These are phyloP conservation scores for Coemansia sp. DNA, from an alignment of 192 early-diverging fungal species.

Conservation along the genomic window DNA sequence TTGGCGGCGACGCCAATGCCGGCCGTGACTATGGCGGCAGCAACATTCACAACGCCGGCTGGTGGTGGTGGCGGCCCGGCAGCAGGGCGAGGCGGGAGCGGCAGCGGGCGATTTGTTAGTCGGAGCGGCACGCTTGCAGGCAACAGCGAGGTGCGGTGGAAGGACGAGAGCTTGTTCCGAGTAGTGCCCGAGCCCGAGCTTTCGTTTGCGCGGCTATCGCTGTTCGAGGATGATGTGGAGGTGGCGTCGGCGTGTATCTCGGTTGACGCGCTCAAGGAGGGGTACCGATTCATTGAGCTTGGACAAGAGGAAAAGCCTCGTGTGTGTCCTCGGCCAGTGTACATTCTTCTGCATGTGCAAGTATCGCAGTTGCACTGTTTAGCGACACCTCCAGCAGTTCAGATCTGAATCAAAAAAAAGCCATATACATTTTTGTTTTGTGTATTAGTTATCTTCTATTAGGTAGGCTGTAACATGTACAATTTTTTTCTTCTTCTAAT, in stretches of 20 bases:
- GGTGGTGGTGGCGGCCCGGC: too few relatives aligned
- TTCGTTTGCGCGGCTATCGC: slow-evolving; percentile 43
- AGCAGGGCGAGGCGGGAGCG: background rate
- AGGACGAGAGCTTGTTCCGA: slow-evolving; percentile 32
- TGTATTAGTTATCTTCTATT: background rate
- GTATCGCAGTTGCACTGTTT: slow-evolving; percentile 49
- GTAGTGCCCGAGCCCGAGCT: slow-evolving; percentile 43
- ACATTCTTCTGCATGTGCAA: slow-evolving; percentile 44
- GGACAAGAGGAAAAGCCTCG: slow-evolving; percentile 34
- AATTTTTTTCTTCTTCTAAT: background rate
- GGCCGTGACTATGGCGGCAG: slow-evolving; percentile 29
- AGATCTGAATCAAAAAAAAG: background rate
- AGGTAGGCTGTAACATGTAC: background rate
- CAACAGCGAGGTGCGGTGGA: slow-evolving; percentile 42
- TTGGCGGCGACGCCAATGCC: slow-evolving; percentile 19
- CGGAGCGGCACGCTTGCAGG: slow-evolving; percentile 18
- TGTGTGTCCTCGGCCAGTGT: slow-evolving; percentile 21
- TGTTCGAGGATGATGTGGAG: slow-evolving; percentile 46
- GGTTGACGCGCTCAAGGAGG: slow-evolving; percentile 38
- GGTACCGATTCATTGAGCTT: slow-evolving; percentile 50
- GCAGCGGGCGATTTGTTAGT: slow-evolving; percentile 5
- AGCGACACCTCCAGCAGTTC: slow-evolving; percentile 5
- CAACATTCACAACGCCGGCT: slow-evolving; percentile 12
- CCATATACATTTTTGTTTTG: background rate
- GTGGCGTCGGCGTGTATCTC: slow-evolving; percentile 40